phyloP scores from a whole-genome alignment of 176 grass and related monocot genomes.

The Hyparrhenia diplandra region DNA sequence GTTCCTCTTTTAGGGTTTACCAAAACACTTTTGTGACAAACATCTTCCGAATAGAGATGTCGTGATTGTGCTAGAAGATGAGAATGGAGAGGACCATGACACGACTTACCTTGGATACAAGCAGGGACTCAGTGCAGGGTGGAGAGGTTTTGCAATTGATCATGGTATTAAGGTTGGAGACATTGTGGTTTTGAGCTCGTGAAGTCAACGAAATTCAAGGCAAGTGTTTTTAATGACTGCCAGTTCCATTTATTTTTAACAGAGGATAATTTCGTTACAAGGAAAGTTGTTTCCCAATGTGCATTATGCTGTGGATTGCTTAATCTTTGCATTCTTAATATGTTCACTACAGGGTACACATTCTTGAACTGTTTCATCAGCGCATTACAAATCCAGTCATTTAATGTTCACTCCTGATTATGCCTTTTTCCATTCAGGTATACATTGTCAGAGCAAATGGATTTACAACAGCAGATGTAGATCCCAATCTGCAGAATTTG shows the following conservation, averaged over 20 bases:
- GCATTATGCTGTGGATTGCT: background rate
- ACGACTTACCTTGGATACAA: constrained; percentile 20
- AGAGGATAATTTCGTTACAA: too few species aligned
- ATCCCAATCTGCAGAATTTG: background rate
- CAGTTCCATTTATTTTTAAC: too few species aligned
- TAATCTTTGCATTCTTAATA: background rate
- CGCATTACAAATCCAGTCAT: background rate
- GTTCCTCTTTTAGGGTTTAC: constrained; percentile 31
- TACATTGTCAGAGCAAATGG: constrained; percentile 24
- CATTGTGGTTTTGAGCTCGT: constrained; percentile 39
- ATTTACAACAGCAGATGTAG: constrained; percentile 15
- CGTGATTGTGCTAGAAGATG: constrained; percentile 32
- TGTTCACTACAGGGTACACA: background rate
- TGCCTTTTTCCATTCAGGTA: constrained; percentile 16
- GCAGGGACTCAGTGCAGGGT: constrained; percentile 39
- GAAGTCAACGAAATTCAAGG: constrained; percentile 29
- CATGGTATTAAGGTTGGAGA: constrained; percentile 37
- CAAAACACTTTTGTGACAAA: constrained; percentile 29
- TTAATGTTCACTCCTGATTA: background rate
- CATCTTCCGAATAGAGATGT: constrained; percentile 35
- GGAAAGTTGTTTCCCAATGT: background rate
- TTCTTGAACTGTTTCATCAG: constrained; percentile 5
- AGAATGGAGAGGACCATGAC: constrained; percentile 24
- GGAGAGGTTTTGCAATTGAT: constrained; percentile 39
- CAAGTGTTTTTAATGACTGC: constrained; percentile 12